Percentiles rank a stretch among this genome's conserved stretches.
These are phyloP conservation scores for Rhodotorula taiwanensis DNA, from an alignment of 768 basidiomycete species.

Conservation along the genomic window DNA sequence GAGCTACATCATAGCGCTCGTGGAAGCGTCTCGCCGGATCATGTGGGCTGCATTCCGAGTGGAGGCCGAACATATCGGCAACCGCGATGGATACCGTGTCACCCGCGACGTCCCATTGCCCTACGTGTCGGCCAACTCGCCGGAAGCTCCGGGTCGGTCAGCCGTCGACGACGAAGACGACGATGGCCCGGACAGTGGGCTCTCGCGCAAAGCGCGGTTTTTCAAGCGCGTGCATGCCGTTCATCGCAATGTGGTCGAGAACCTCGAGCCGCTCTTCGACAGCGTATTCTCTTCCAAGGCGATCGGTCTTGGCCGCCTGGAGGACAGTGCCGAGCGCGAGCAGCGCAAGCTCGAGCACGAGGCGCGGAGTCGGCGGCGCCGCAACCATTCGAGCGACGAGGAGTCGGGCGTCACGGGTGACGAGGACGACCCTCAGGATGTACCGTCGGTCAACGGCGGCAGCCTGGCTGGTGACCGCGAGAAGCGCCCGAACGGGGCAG, in stretches of 20 bases:
- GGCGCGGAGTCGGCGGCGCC: not conserved
- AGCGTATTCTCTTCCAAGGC: not conserved
- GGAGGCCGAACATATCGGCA: conserved; percentile 47
- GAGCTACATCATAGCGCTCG: conserved; percentile 59
- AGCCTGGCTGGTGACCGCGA: too few species aligned
- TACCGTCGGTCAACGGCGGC: not conserved
- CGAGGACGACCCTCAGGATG: not conserved
- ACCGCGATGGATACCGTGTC: conserved; percentile 79
- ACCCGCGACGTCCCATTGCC: conserved; percentile 79
- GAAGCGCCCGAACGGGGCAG: not conserved
- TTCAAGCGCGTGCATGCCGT: conserved; percentile 11
- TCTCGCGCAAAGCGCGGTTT: conserved; percentile 1
- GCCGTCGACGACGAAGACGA: conserved; percentile 7
- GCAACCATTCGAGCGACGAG: not conserved
- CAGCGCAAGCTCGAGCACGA: not conserved
- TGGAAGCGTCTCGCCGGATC: conserved; percentile 73
- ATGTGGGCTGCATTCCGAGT: conserved; percentile 75
- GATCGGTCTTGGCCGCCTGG: not conserved
- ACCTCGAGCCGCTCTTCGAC: conserved; percentile 16
- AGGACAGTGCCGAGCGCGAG: not conserved
- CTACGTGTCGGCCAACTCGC: conserved; percentile 47
- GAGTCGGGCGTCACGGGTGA: not conserved
- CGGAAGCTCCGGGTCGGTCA: conserved; percentile 7
- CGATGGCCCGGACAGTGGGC: not conserved
- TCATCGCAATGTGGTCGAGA: conserved; percentile 6